Evolutionary conservation across 1,139 yeast species (phyloP), one percentile per base, ranked within the genome.

Genomic region (Nakaseomyces nivariensis): DNA sequence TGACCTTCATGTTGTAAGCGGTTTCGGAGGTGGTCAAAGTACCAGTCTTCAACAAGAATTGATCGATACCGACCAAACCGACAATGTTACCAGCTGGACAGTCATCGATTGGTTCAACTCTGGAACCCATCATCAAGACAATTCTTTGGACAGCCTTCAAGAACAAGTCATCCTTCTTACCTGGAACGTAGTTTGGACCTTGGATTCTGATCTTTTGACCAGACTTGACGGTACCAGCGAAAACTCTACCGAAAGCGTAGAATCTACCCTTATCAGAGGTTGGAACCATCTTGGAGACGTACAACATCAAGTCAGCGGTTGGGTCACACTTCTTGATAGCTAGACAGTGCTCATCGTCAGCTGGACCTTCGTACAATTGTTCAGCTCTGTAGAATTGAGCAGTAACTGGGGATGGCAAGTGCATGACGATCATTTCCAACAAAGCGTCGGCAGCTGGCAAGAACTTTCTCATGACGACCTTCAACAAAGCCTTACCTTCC

Each of bases 11-110:
- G 94, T 92, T 92, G 94, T 92, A 97, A 65, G 98, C 88, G 66
- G 88, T 75, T 74, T 92, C 98, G 71, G 77, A 78, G 73, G 97
- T 92, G 79, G 98, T 92, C 71, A 92, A 79, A 71, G 98, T 92
- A 88, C 98, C 98, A 68, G 96, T 87, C 81, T 92, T 92, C 77
- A 92, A 86, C 79, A 92, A 85, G 87, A 89, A 92, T 82, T 92
- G 98, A 78, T 92, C 98, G 69, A 92, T 86, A 89, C 98, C 98
- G 69, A 92, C 98, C 74, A 92, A 81, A 88, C 97, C 98, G 72
- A 90, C 84, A 85, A 92, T 92, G 96, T 92, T 92, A 86, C 98
- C 98, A 67, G 97, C 97, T 73, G 98, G 98, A 79, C 95, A 88
- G 79, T 92, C 97, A 71, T 92, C 98, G 70, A 92, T 92, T 72